Conservation (phyloP, 23 red algal species). For the Pyropia yezoensis region DNA sequence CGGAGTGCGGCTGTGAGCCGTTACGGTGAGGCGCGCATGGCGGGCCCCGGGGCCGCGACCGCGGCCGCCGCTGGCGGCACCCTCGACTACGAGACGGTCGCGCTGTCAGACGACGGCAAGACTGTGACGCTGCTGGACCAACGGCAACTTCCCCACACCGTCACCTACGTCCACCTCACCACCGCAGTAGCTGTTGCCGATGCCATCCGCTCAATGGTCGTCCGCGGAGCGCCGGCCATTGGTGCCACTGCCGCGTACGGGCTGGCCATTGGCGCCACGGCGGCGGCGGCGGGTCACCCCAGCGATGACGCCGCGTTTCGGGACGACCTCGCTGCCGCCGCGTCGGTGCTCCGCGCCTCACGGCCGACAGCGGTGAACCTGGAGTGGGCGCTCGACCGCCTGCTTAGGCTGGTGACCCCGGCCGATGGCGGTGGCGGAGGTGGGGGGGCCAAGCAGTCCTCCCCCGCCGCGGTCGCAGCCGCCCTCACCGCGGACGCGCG, state of each 20-base stretch:
- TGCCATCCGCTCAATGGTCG: conserved; percentile 45
- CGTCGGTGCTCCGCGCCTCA: conserved; percentile 2
- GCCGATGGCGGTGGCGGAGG: not conserved
- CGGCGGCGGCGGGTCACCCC: not conserved
- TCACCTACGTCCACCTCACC: conserved; percentile 1
- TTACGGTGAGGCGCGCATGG: too few relatives aligned
- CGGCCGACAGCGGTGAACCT: conserved; percentile 61
- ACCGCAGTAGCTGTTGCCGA: conserved; percentile 5
- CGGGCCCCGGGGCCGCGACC: too few relatives aligned
- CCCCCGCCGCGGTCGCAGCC: not conserved
- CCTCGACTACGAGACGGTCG: not conserved
- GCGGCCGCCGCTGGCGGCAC: too few relatives aligned
- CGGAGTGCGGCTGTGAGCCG: too few relatives aligned
- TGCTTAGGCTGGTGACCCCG: not conserved
- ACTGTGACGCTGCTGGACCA: conserved; percentile 29
- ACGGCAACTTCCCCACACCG: conserved; percentile 9
- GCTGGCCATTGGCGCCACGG: conserved; percentile 1
- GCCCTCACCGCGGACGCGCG: conserved; percentile 6
- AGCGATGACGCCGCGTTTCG: not conserved
- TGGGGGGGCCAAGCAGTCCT: too few relatives aligned
- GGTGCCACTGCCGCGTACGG: conserved; percentile 47
- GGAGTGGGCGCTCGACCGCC: conserved; percentile 27
- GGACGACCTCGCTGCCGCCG: conserved; percentile 4
- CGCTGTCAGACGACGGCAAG: not conserved
- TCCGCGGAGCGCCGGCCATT: conserved; percentile 56